Evolutionary conservation across 768 basidiomycete genomes (phyloP).

Genomic region (Macrocybe gigantea): DNA sequence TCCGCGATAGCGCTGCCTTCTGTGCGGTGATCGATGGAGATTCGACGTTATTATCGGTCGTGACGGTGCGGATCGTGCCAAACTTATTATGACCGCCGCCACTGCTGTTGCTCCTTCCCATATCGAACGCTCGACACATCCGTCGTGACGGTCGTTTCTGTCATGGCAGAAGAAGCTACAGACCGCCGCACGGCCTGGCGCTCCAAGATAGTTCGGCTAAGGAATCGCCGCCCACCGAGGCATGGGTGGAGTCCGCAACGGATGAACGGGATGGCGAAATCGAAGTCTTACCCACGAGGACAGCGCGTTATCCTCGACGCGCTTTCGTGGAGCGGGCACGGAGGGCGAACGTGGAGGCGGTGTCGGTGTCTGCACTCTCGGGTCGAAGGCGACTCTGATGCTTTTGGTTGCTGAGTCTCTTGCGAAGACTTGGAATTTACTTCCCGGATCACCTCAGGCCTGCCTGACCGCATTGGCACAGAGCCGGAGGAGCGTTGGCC

Average conservation of each 20-base stretch:
- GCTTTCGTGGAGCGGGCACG: conserved; percentile 29
- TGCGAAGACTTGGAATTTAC: no score
- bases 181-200: conserved; percentile 47
- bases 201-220: conserved; percentile 15
- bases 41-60: conserved; percentile 78
- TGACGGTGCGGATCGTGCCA: conserved; percentile 77
- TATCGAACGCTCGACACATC: conserved; percentile 59
- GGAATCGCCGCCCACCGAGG: conserved; percentile 34
- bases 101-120: conserved; percentile 16
- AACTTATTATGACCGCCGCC: conserved; percentile 52
- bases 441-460: conserved; percentile 37
- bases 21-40: conserved; percentile 58
- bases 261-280: conserved; percentile 23
- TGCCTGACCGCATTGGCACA: conserved; percentile 50
- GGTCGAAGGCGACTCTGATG: no score
- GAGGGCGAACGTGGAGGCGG: conserved; percentile 40
- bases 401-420: no score
- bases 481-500: conserved; percentile 38
- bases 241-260: conserved; percentile 26
- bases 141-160: conserved; percentile 45
- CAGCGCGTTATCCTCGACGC: conserved; percentile 22
- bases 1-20: conserved; percentile 57
- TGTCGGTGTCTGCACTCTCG: no score
- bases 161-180: conserved; percentile 54
- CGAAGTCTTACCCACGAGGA: conserved; percentile 22